These are phyloP conservation scores for Vanderwaltozyma tropicalis DNA, from an alignment of 805 yeast species.

Conservation along the genomic window DNA sequence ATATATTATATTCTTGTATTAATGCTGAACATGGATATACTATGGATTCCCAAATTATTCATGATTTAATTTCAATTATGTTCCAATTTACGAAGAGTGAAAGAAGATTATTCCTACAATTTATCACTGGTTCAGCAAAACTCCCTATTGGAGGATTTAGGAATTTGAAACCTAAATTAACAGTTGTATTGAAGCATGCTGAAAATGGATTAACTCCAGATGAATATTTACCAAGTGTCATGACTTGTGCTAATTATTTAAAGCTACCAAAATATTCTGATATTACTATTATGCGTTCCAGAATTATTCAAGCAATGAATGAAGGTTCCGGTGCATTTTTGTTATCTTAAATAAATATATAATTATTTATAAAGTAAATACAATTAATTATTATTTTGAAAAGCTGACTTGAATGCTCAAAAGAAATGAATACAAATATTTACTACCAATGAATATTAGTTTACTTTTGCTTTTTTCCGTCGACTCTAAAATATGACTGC, in stretches of 20 bases:
- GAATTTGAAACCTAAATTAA: constrained; percentile 66
- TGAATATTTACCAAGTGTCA: constrained; percentile 86
- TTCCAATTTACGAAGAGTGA: constrained; percentile 42
- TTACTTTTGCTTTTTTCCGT: constrained; percentile 28
- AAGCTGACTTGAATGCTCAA: too few relatives aligned
- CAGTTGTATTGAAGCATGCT: constrained; percentile 76
- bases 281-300: constrained; percentile 45
- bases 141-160: constrained; percentile 92
- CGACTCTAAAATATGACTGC: constrained; percentile 33
- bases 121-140: constrained; percentile 87
- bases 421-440: too few relatives aligned
- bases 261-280: constrained; percentile 77
- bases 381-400: too few relatives aligned
- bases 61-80: constrained; percentile 52
- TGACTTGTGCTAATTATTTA: constrained; percentile 95
- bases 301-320: constrained; percentile 58
- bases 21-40: constrained; percentile 88
- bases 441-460: too few relatives aligned
- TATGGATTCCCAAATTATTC: constrained; percentile 54
- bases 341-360: constrained; percentile 61
- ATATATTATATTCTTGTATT: constrained; percentile 47
- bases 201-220: constrained; percentile 63
- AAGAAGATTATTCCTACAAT: constrained; percentile 68
- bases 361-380: too few relatives aligned
- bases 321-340: constrained; percentile 88